Base-by-base conservation (phyloP, 441 rosid species). In the Mallotus repandus region DNA sequence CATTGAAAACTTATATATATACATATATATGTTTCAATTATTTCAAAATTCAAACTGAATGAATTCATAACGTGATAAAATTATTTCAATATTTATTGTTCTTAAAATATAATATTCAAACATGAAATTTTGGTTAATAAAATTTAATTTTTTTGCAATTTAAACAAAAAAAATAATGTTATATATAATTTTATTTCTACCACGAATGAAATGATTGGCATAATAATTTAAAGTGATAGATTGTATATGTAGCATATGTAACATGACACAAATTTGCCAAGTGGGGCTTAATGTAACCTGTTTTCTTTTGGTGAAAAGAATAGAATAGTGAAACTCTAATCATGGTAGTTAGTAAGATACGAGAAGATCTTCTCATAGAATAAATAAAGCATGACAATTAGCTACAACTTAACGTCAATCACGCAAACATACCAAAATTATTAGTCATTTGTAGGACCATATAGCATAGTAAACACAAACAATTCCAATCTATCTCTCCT, bases 301-400 rank as follows among this genome's bases (percentile, higher is more conserved):
- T 50, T 50, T 25, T 25, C 29, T 11, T 12, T 32, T 45, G 15
- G 19, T 22, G 38, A 56, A 66, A 74, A 57, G 16, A 46, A 73
- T 56, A 54, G 59, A 14, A 59, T 5, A 35, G 5, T 35, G 19
- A 67, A 29, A 18, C 48, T 48, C 32, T 62, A 82, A 72, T 84
- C 66, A 79, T 74, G 83, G 89, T 76, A 79, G 91, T 79, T 82
- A 84, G 92, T 84, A 85, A 86, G 88, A 88, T 88, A 69, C 67
- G 81, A 56, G 68, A 82, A 88, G 90, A 85, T 88, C 81, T 86
- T 77, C 71, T 73, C 63, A 52, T 61, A 54, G 43, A n/a, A 52
- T 80, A 79, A 83, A 81, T 63, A 73, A 79, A 70, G 70, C 66
- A 63, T 45, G 5, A 41, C 48, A 41, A 15, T 50, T 67, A 76